phyloP scores from a whole-genome alignment of 1,284 basidiomycete genomes.

The Ceratobasidium sp. region DNA sequence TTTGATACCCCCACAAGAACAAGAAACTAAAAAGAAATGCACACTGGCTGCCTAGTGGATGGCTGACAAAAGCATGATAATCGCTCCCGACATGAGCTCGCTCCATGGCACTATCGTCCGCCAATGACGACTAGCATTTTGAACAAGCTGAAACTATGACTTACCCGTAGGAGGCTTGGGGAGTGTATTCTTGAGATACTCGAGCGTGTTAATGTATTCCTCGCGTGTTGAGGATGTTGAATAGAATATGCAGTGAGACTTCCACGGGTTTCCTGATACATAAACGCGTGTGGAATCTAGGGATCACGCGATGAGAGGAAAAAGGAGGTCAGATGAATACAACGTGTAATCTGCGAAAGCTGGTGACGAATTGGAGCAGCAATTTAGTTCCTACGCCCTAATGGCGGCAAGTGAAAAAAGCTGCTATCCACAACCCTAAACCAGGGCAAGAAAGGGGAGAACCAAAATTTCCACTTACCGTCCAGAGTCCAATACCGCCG shows the following conservation, averaged over 20 bases:
- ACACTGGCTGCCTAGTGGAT: constrained; percentile 35
- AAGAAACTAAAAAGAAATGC: constrained; percentile 36
- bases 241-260: constrained; percentile 74
- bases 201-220: constrained; percentile 68
- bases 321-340: constrained; percentile 25
- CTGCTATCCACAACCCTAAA: not conserved
- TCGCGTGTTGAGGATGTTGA: constrained; percentile 69
- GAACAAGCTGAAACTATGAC: constrained; percentile 9
- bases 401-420: constrained; percentile 5
- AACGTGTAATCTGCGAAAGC: constrained; percentile 47
- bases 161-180: constrained; percentile 56
- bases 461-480: constrained; percentile 63
- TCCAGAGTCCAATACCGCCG: constrained; percentile 81
- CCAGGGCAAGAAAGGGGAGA: not conserved
- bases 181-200: constrained; percentile 61
- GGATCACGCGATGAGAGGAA: constrained; percentile 37
- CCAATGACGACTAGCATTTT: not conserved
- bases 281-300: constrained; percentile 81
- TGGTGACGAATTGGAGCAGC: constrained; percentile 47
- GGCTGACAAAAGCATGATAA: constrained; percentile 35
- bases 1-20: constrained; percentile 28
- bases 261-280: constrained; percentile 83
- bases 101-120: not conserved
- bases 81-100: constrained; percentile 15
- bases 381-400: constrained; percentile 1